Conservation (phyloP, 495 filamentous ascomycete genomes). For the Geoglossum glabrum region DNA sequence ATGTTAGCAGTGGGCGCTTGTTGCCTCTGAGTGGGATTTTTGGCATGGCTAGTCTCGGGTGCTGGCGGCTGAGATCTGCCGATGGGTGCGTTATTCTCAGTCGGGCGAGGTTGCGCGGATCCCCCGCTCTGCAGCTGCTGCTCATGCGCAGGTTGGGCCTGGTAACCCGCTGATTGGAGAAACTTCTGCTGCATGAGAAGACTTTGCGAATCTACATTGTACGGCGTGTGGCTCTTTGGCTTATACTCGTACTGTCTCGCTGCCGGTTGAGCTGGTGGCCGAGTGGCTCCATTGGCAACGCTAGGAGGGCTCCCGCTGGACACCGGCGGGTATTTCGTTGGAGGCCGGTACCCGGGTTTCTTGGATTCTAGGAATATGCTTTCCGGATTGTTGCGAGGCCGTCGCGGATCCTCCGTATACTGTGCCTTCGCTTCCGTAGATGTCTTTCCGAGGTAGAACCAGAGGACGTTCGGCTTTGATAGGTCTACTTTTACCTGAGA, state of each 20-base stretch:
- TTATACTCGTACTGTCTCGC: background rate
- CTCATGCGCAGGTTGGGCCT: background rate
- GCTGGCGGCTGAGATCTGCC: background rate
- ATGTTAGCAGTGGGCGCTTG: background rate
- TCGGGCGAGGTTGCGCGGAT: background rate
- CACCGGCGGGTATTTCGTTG: background rate
- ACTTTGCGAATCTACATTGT: background rate
- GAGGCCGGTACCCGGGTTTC: background rate
- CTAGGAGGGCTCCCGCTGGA: background rate
- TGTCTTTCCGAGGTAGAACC: conserved; percentile 70
- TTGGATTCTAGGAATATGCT: conserved; percentile 34
- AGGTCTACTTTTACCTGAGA: conserved; percentile 44
- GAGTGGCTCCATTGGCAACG: background rate
- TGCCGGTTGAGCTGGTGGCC: background rate
- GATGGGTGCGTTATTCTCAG: background rate
- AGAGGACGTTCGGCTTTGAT: conserved; percentile 48
- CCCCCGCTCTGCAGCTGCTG: background rate
- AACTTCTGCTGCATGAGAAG: background rate
- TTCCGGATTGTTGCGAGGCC: conserved; percentile 32
- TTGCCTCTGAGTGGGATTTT: background rate
- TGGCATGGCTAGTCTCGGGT: background rate
- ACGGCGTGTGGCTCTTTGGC: background rate
- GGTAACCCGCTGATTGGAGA: background rate
- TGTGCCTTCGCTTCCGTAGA: conserved; percentile 87
- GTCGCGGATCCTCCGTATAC: conserved; percentile 65